phyloP scores from a whole-genome alignment of 768 basidiomycete species.

The Russula olivacea region DNA sequence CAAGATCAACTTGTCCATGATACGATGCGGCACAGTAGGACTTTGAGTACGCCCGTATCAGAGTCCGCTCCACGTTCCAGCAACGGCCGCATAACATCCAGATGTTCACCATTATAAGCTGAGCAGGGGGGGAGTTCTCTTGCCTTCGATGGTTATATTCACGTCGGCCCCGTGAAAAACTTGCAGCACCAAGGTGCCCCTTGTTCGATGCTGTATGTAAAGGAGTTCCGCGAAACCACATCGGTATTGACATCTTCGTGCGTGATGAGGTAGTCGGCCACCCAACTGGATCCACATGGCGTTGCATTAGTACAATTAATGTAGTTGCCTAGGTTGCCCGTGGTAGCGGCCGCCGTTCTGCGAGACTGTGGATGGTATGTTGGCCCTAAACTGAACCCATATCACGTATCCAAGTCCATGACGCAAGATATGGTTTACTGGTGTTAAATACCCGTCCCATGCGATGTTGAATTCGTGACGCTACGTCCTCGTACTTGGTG shows the following conservation, averaged over 20 bases:
- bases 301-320: not conserved
- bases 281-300: not conserved
- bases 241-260: not conserved
- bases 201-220: too few relatives aligned
- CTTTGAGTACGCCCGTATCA: not conserved
- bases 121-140: not conserved
- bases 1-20: too few relatives aligned
- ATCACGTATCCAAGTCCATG: not conserved
- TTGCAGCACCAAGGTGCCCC: not conserved
- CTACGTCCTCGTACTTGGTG: too few relatives aligned
- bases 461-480: too few relatives aligned
- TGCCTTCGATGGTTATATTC: not conserved
- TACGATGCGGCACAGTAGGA: too few relatives aligned
- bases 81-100: not conserved
- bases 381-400: not conserved
- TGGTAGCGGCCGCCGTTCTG: too few relatives aligned
- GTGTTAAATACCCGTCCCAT: too few relatives aligned
- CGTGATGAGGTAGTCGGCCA: not conserved
- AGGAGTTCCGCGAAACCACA: not conserved
- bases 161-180: not conserved
- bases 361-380: too few relatives aligned
- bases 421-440: not conserved
- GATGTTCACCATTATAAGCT: too few relatives aligned
- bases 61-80: not conserved
- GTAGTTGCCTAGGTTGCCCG: not conserved